Evolutionary conservation across 495 filamentous ascomycete genomes (phyloP), one percentile per base, ranked within the genome.

Genomic region (Penicillium maclennaniae): DNA sequence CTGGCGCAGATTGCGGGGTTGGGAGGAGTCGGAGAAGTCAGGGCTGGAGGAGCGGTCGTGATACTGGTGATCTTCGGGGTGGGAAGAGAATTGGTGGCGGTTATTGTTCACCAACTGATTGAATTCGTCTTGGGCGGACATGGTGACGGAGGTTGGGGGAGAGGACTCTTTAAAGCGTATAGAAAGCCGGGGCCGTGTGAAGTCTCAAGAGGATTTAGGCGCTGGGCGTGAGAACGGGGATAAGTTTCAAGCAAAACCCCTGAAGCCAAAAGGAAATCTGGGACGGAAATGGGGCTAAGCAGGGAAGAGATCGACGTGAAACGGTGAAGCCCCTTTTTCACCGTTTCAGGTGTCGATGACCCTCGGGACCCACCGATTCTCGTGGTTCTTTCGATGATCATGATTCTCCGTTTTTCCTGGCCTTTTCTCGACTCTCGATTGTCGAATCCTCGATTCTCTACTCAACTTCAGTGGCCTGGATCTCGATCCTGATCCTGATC

Each of bases 121-220:
- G 78, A 92, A 91, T 76, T 96, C 91, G 73, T 92, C 85, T 74
- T 95, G 88, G 40, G 90, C 91, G 36, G 69, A 77, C 84, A 88
- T 88, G 49, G 27, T 82, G 76, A 68, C n/a, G n/a, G n/a, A n/a
- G n/a, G n/a, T n/a, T n/a, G n/a, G n/a, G n/a, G n/a, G n/a, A n/a
- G n/a, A n/a, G n/a, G n/a, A n/a, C n/a, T n/a, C n/a, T n/a, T n/a
- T n/a, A n/a, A 25, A 31, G 15, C 7, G 21, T 14, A 23, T 16
- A n/a, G 45, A 36, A 39, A 3, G 7, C 38, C 20, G 38, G 38
- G 38, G 38, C 7, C 38, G 16, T 7, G 37, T n/a, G 15, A 39
- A 14, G 38, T 19, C 38, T 14, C 31, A 34, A 34, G 31, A 34
- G 27, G 10, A 12, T 10, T 31, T 12, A 34, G 31, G 31, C 10